Evolutionary conservation across 2,329 filamentous ascomycete species (phyloP), one percentile per base, ranked within the genome.

Genomic region (Claviceps sp.): DNA sequence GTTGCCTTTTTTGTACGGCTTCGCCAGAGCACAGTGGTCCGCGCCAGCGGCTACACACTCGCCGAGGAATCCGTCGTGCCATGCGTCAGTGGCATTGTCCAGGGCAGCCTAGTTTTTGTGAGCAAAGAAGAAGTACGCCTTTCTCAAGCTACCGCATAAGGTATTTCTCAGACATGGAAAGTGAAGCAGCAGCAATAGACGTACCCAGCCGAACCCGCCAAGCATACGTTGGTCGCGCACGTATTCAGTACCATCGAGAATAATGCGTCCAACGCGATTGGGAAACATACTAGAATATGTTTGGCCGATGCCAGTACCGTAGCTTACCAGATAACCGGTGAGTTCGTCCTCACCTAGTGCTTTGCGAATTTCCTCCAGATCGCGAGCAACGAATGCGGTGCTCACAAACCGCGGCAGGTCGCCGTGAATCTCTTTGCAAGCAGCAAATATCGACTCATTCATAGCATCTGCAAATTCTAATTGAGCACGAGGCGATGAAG

Each of bases 251-350:
- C 73, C 74, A 52, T 77, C 74, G 0, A 77, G 61, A 13, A 77
- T 70, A 46, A 77, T 58, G 4, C 73, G 67, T 0, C 74, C 74
- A 0, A 74, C 72, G 44, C 68, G 69, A 19, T 67, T 57, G 1
- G 74, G 74, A 42, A 76, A 77, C 69, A 77, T 72, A 53, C 68
- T 69, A 26, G 71, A 73, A 50, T 73, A 77, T 0, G 71, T 75
- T 59, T 77, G 73, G 0, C 72, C 75, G 46, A 77, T 76, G 3
- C 70, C 72, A 0, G 74, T 77, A 17, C 75, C 75, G 53, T 77
- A 77, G 54, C 71, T 74, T 37, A 75, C 70, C 16, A 77, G 62
- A 50, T 75, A 75, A 0, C 70, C 73, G 1, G 73, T 75, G 54
- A 76, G 52, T 50, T 74, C 69, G 3, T 71, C 68, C 56, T 76